Conservation (phyloP, 1,139 yeast species). For the Sugiyamaella sp. region DNA sequence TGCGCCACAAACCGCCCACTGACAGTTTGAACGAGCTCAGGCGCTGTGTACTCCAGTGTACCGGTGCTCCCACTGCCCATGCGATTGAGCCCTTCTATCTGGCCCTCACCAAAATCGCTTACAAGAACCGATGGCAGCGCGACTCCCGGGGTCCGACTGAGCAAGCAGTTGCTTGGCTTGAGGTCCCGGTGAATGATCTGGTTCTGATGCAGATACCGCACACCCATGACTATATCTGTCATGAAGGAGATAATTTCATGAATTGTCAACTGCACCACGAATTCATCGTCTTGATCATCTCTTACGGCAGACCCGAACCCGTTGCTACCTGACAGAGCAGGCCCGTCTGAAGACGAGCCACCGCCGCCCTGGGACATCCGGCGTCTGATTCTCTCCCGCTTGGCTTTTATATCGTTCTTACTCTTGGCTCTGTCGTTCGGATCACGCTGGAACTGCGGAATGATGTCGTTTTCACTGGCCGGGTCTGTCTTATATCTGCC, state of each 20-base stretch:
- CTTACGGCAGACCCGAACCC: not conserved
- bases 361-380: slow-evolving; percentile 10
- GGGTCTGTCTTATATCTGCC: slow-evolving; percentile 18
- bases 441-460: slow-evolving; percentile 10
- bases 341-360: not conserved
- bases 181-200: slow-evolving; percentile 84
- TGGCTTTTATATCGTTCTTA: slow-evolving; percentile 11
- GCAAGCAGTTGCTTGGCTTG: slow-evolving; percentile 83
- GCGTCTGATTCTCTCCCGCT: slow-evolving; percentile 26
- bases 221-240: slow-evolving; percentile 68
- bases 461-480: slow-evolving; percentile 4
- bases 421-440: slow-evolving; percentile 7
- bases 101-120: slow-evolving; percentile 91
- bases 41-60: slow-evolving; percentile 84
- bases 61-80: slow-evolving; percentile 79
- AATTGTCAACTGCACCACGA: slow-evolving; percentile 42
- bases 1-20: slow-evolving; percentile 46
- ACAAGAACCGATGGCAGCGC: slow-evolving; percentile 69
- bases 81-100: slow-evolving; percentile 61
- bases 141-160: slow-evolving; percentile 47
- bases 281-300: slow-evolving; percentile 12
- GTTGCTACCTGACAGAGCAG: not conserved
- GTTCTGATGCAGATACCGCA: slow-evolving; percentile 67
- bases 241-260: slow-evolving; percentile 66
- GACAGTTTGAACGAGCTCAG: slow-evolving; percentile 59